phyloP scores from a whole-genome alignment of 805 yeast genomes.

The Nakazawaea wickerhamii region DNA sequence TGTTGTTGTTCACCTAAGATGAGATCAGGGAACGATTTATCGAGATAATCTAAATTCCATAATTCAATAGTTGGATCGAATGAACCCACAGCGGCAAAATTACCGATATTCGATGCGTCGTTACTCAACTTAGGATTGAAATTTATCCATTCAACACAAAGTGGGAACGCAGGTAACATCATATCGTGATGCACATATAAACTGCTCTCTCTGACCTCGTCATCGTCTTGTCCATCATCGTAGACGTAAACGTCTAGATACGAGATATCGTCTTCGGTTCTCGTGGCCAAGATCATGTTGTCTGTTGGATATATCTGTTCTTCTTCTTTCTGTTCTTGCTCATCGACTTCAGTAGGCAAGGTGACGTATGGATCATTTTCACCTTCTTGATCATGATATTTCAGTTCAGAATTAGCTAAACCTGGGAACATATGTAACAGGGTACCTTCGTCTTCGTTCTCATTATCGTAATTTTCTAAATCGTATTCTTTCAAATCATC shows the following conservation, averaged over 20 bases:
- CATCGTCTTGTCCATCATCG: slow-evolving; percentile 73
- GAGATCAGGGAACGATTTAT: slow-evolving; percentile 90
- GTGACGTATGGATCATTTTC: slow-evolving; percentile 48
- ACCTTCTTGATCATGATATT: slow-evolving; percentile 34
- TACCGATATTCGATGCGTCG: slow-evolving; percentile 53
- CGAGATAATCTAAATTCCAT: slow-evolving; percentile 91
- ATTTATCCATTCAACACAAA: slow-evolving; percentile 94
- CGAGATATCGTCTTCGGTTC: slow-evolving; percentile 94
- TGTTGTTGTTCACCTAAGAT: slow-evolving; percentile 76
- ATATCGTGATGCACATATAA: slow-evolving; percentile 93
- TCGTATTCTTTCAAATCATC: slow-evolving; percentile 88
- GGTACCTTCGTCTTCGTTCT: slow-evolving; percentile 50
- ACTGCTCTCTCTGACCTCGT: slow-evolving; percentile 65
- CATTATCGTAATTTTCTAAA: slow-evolving; percentile 65
- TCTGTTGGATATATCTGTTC: slow-evolving; percentile 85
- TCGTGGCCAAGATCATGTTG: slow-evolving; percentile 81
- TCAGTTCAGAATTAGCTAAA: slow-evolving; percentile 50
- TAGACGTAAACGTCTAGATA: slow-evolving; percentile 90
- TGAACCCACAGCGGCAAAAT: slow-evolving; percentile 94
- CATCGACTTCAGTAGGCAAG: slow-evolving; percentile 58
- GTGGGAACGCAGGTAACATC: slow-evolving; percentile 95
- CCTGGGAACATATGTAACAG: slow-evolving; percentile 70
- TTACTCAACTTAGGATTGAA: slow-evolving; percentile 52
- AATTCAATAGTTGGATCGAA: slow-evolving; percentile 96
- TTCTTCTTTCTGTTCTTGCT: slow-evolving; percentile 75